phyloP scores from a whole-genome alignment of 169 alveolate species.

The Theileria parva region DNA sequence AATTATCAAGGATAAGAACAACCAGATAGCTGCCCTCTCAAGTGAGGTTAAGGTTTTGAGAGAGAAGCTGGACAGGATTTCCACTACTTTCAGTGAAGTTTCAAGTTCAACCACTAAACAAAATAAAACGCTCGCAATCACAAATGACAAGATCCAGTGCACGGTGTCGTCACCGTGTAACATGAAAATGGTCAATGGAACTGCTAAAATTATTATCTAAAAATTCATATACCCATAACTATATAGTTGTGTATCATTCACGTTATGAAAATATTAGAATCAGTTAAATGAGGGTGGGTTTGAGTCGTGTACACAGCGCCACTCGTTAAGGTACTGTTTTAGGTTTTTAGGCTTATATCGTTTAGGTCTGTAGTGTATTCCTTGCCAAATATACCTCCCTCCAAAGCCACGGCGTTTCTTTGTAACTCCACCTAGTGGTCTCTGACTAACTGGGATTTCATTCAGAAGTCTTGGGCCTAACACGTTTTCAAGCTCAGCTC shows the following conservation, averaged over 20 bases:
- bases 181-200: conserved; percentile 41
- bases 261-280: not conserved
- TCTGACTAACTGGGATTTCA: conserved; percentile 22
- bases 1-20: conserved; percentile 40
- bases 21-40: conserved; percentile 27
- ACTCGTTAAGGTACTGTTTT: conserved; percentile 53
- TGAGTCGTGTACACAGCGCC: conserved; percentile 51
- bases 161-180: conserved; percentile 49
- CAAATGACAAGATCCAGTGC: conserved; percentile 41
- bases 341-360: conserved; percentile 51
- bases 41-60: conserved; percentile 18
- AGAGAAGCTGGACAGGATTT: conserved; percentile 31
- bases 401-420: conserved; percentile 60
- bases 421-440: conserved; percentile 57
- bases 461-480: conserved; percentile 41
- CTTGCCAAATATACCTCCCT: conserved; percentile 63
- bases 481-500: conserved; percentile 42
- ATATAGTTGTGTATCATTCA: not conserved
- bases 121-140: not conserved
- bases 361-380: conserved; percentile 63
- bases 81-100: conserved; percentile 41
- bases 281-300: conserved; percentile 40
- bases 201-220: conserved; percentile 29
- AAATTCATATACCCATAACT: not conserved
- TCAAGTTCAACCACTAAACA: not conserved